phyloP scores from a whole-genome alignment of 352 stramenopile species.

The Pythium plurisporium region DNA sequence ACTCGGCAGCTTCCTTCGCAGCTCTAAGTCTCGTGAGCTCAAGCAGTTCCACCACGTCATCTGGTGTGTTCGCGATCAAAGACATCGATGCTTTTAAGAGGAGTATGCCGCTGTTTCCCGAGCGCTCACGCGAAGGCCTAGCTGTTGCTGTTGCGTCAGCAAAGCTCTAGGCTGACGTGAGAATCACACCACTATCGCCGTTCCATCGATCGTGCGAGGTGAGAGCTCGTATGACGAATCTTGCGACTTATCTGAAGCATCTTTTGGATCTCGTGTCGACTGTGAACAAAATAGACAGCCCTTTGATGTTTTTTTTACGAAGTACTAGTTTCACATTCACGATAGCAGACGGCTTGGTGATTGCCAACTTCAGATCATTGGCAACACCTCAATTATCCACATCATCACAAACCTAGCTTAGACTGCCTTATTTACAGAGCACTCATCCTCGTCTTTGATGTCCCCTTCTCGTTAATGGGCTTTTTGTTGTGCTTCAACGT shows the following conservation, averaged over 20 bases:
- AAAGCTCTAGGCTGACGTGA: conserved; percentile 14
- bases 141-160: not conserved
- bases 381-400: no score
- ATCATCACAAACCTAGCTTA: not conserved
- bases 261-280: no score
- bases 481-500: not conserved
- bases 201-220: no score
- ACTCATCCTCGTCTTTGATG: no score
- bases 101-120: conserved; percentile 61
- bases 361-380: no score
- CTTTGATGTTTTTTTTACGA: no score
- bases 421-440: not conserved
- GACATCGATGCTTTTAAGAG: conserved; percentile 61
- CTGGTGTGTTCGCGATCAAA: conserved; percentile 28
- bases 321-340: no score
- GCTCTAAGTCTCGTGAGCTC: not conserved
- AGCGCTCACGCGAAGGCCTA: conserved; percentile 27
- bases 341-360: no score
- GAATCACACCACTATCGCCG: no score
- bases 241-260: no score
- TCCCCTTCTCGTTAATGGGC: not conserved
- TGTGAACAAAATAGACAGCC: no score
- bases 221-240: no score
- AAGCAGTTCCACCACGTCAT: not conserved
- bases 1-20: not conserved